Conservation (phyloP, 805 yeast genomes). For the Hanseniaspora taiwanica region DNA sequence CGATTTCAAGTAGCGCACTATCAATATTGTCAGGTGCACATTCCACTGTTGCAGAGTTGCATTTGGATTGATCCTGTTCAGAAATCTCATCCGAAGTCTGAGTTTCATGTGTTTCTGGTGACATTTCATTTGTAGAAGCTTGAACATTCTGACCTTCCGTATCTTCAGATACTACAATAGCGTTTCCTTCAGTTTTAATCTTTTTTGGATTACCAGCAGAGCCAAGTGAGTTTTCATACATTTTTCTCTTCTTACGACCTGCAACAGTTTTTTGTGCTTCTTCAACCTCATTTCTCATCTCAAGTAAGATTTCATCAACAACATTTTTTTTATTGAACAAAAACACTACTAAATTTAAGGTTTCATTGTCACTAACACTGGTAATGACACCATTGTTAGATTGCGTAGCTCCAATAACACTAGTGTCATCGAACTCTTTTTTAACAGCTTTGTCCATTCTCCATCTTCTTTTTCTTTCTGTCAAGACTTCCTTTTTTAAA, state of each 20-base stretch:
- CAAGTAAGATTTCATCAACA: constrained; percentile 10
- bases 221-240: too few species aligned
- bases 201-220: too few species aligned
- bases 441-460: constrained; percentile 8
- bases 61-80: too few species aligned
- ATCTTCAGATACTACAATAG: too few species aligned
- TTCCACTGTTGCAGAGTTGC: too few species aligned
- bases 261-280: constrained; percentile 8
- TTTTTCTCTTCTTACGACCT: not conserved
- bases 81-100: too few species aligned
- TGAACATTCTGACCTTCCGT: too few species aligned
- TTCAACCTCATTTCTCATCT: constrained; percentile 14
- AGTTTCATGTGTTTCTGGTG: too few species aligned
- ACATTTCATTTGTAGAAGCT: too few species aligned
- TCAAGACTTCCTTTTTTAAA: constrained; percentile 17
- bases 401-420: constrained; percentile 9
- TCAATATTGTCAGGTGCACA: not conserved
- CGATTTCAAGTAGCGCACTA: too few species aligned
- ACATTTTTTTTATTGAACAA: constrained; percentile 16
- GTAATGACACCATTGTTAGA: constrained; percentile 7
- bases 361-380: constrained; percentile 17
- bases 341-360: constrained; percentile 18
- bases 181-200: too few species aligned
- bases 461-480: constrained; percentile 24
- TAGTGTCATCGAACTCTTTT: constrained; percentile 30